Conservation (phyloP, 352 stramenopile species). For the Phytophthora palmivora region DNA sequence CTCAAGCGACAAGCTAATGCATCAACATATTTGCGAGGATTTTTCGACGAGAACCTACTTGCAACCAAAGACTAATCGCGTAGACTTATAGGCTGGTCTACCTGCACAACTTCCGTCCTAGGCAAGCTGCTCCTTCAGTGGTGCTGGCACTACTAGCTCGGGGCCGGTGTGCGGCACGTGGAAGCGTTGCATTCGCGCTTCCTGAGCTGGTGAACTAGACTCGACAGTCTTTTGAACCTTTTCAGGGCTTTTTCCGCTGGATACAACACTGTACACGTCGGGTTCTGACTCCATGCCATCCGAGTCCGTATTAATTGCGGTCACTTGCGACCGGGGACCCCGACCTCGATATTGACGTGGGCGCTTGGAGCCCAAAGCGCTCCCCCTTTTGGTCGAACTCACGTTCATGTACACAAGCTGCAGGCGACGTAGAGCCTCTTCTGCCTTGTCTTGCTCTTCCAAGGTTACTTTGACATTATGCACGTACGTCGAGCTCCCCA, state of each 20-base stretch:
- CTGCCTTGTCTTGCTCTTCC: slow-evolving; percentile 41
- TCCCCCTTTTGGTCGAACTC: slow-evolving; percentile 13
- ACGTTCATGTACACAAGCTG: slow-evolving; percentile 46
- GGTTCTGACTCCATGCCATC: slow-evolving; percentile 27
- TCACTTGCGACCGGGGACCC: slow-evolving; percentile 1
- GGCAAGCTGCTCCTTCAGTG: slow-evolving; percentile 34
- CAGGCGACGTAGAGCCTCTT: slow-evolving; percentile 49
- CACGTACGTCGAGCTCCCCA: slow-evolving; percentile 72
- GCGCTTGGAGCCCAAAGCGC: slow-evolving; percentile 23
- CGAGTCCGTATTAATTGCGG: slow-evolving; percentile 23
- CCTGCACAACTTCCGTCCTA: slow-evolving; percentile 10
- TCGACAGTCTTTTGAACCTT: slow-evolving; percentile 36
- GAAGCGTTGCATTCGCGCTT: slow-evolving; percentile 29
- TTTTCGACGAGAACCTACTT: neutral
- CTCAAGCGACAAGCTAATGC: neutral
- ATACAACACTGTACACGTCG: slow-evolving; percentile 12
- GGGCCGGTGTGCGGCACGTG: slow-evolving; percentile 12
- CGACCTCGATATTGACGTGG: slow-evolving; percentile 23
- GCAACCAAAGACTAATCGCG: slow-evolving; percentile 3
- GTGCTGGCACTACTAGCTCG: slow-evolving; percentile 25
- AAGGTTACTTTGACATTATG: slow-evolving; percentile 40
- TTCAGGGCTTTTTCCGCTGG: slow-evolving; percentile 12
- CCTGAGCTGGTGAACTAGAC: slow-evolving; percentile 19
- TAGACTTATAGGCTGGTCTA: slow-evolving; percentile 26
- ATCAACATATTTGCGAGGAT: neutral